Percentiles rank a stretch among this genome's conserved stretches.
These are phyloP conservation scores for Ogataea methanolica DNA, from an alignment of 805 yeast genomes.

Conservation along the genomic window DNA sequence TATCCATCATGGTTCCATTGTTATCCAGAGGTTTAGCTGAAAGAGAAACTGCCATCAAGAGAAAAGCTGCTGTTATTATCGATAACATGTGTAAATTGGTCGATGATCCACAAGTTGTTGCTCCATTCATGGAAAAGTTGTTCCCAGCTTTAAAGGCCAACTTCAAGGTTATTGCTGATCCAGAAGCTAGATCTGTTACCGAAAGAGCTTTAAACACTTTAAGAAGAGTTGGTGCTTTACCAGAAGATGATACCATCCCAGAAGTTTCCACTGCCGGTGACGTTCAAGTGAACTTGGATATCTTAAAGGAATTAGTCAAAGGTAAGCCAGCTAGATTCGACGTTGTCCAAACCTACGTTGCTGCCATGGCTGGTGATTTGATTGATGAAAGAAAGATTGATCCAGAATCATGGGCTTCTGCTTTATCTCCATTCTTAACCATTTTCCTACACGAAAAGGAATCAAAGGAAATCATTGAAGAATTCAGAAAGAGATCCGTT, in stretches of 20 bases:
- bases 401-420: constrained; percentile 85
- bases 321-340: constrained; percentile 74
- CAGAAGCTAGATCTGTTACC: constrained; percentile 99
- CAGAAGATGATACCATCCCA: constrained; percentile 85
- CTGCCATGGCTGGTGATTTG: constrained; percentile 98
- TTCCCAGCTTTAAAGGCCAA: constrained; percentile 95
- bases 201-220: constrained; percentile 94
- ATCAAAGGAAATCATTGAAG: constrained; percentile 87
- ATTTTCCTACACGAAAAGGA: constrained; percentile 91
- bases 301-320: constrained; percentile 68
- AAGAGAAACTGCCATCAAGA: constrained; percentile 99
- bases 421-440: constrained; percentile 90
- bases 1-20: constrained; percentile 98
- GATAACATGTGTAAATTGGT: constrained; percentile 99
- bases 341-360: constrained; percentile 73
- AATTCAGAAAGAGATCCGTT: constrained; percentile 92
- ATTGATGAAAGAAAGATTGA: constrained; percentile 96
- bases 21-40: constrained; percentile 99
- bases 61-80: constrained; percentile 98
- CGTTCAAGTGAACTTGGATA: constrained; percentile 76
- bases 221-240: constrained; percentile 98
- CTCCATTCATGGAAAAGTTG: constrained; percentile 94
- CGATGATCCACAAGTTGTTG: constrained; percentile 99
- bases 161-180: constrained; percentile 97
- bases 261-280: constrained; percentile 99